These are phyloP conservation scores for Ruellia speciosa DNA, from an alignment of 305 asterid species.

Conservation along the genomic window DNA sequence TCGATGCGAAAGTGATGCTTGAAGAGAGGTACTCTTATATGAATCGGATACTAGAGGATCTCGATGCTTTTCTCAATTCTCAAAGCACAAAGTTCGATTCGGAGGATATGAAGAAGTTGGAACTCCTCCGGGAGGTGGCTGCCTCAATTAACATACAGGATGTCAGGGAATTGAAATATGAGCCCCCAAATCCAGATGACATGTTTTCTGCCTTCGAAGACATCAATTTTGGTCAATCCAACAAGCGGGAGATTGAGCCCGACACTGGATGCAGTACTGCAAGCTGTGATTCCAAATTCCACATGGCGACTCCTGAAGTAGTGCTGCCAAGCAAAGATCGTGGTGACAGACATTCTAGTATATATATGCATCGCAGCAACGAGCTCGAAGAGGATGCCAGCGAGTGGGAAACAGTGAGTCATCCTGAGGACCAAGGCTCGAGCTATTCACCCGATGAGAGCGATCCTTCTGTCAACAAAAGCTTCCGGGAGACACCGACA, in stretches of 20 bases:
- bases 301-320: conserved; percentile 46
- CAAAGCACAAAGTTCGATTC: conserved; percentile 24
- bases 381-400: conserved; percentile 73
- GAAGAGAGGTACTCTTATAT: conserved; percentile 73
- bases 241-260: conserved; percentile 48
- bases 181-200: conserved; percentile 73
- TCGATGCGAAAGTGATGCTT: conserved; percentile 85
- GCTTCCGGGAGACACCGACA: conserved; percentile 41
- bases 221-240: conserved; percentile 44
- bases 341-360: conserved; percentile 33
- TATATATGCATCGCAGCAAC: conserved; percentile 44
- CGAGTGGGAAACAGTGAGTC: conserved; percentile 98
- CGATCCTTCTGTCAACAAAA: conserved; percentile 39
- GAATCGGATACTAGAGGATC: conserved; percentile 48
- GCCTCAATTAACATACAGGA: conserved; percentile 60
- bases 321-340: conserved; percentile 33
- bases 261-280: conserved; percentile 48
- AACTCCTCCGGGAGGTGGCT: conserved; percentile 56
- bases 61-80: conserved; percentile 48
- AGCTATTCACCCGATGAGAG: conserved; percentile 76
- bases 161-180: conserved; percentile 59
- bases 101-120: conserved; percentile 59
- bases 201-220: conserved; percentile 69
- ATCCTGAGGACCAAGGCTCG: conserved; percentile 74
- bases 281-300: conserved; percentile 49